These are phyloP conservation scores for Polytrichum formosum DNA, from an alignment of 225 moss, liverwort and hornwort genomes.

Conservation along the genomic window DNA sequence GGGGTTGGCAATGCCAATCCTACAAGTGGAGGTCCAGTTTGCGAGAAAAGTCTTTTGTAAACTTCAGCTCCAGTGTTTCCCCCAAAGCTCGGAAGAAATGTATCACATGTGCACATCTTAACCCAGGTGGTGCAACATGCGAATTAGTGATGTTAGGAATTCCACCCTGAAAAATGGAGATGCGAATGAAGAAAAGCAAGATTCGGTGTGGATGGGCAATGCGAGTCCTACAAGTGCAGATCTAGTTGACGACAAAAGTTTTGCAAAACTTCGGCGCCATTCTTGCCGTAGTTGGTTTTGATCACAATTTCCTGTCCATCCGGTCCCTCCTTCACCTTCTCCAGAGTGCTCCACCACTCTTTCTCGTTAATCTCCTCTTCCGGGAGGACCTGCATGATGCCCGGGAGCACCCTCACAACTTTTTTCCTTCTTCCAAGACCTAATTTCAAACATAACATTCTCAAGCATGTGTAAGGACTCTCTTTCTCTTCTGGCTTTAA, in stretches of 20 bases:
- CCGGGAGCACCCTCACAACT: background rate
- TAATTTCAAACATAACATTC: too few species aligned
- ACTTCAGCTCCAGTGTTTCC: too few species aligned
- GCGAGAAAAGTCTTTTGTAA: conserved; percentile 5
- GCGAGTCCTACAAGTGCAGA: conserved; percentile 47
- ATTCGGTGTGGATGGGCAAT: background rate
- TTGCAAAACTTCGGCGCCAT: conserved; percentile 47
- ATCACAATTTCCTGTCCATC: conserved; percentile 60
- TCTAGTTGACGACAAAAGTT: conserved; percentile 46
- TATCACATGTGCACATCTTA: too few species aligned
- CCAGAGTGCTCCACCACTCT: conserved; percentile 75
- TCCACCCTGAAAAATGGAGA: background rate
- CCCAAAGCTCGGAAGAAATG: too few species aligned
- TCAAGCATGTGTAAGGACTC: background rate
- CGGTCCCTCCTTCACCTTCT: conserved; percentile 35
- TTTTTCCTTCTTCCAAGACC: background rate
- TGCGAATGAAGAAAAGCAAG: background rate
- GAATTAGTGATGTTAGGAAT: background rate
- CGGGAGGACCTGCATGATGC: background rate
- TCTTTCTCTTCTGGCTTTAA: too few species aligned
- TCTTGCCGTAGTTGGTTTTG: conserved; percentile 44
- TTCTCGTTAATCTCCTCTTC: conserved; percentile 60
- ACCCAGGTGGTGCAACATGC: background rate
- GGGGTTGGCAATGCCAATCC: background rate
- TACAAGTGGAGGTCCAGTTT: conserved; percentile 34